These are phyloP conservation scores for Mitragyna speciosa DNA, from an alignment of 257 asterid species.

Conservation along the genomic window DNA sequence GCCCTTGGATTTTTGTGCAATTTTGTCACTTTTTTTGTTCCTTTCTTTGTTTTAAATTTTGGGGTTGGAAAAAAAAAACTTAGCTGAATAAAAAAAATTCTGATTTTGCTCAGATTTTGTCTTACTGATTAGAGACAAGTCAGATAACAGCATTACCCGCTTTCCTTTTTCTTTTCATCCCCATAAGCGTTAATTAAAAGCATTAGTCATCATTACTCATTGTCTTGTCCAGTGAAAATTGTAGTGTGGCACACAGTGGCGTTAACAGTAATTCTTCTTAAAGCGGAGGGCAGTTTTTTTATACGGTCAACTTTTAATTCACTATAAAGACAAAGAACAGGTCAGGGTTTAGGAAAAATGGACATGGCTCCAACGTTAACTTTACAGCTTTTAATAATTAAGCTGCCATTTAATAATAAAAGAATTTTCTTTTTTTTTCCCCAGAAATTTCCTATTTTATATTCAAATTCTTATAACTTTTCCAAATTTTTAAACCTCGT, in stretches of 20 bases:
- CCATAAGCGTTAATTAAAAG: background rate
- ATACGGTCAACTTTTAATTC: conserved; percentile 50
- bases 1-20: background rate
- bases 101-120: background rate
- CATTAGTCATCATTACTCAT: background rate
- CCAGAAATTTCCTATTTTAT: conserved; percentile 29
- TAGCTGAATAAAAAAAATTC: conserved; percentile 3
- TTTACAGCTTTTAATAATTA: conserved; percentile 67
- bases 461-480: conserved; percentile 47
- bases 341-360: conserved; percentile 57
- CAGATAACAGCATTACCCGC: background rate
- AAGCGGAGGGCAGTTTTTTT: conserved; percentile 31
- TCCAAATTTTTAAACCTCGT: conserved; percentile 35
- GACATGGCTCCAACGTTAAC: conserved; percentile 65
- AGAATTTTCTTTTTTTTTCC: conserved; percentile 29
- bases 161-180: background rate
- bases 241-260: conserved; percentile 28
- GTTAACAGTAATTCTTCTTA: conserved; percentile 36
- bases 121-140: background rate
- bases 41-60: background rate
- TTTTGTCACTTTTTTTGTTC: background rate
- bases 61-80: background rate
- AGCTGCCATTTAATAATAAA: conserved; percentile 34
- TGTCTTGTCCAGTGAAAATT: background rate
- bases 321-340: conserved; percentile 71